Conservation (phyloP, 768 basidiomycete species). For the Phylloporus rhodoxanthus region DNA sequence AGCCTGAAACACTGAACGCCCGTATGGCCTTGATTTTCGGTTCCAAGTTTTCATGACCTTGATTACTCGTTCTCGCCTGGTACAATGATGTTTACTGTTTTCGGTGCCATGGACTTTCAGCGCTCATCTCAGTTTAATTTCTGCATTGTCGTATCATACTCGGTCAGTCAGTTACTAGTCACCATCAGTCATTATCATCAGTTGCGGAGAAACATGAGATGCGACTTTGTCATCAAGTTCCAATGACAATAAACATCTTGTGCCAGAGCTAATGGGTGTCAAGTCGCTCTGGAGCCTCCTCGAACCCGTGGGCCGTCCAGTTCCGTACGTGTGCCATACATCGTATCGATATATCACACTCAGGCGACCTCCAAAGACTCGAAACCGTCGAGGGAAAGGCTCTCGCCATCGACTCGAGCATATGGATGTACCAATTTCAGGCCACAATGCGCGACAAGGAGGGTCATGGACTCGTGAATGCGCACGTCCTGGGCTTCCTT, state of each 20-base stretch:
- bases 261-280: conserved; percentile 63
- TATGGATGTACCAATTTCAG: conserved; percentile 99
- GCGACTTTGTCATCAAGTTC: conserved; percentile 5
- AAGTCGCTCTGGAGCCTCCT: conserved; percentile 93
- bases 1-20: conserved; percentile 23
- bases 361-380: conserved; percentile 45
- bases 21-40: conserved; percentile 6
- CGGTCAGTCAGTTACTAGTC: neutral
- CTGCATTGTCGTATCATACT: conserved; percentile 14
- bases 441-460: conserved; percentile 99
- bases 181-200: neutral
- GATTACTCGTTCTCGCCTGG: conserved; percentile 12
- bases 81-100: conserved; percentile 13
- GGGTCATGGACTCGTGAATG: conserved; percentile 83
- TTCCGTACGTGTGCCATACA: conserved; percentile 54
- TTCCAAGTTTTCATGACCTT: conserved; percentile 8
- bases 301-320: conserved; percentile 88
- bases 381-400: conserved; percentile 94
- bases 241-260: neutral
- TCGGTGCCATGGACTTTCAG: conserved; percentile 10
- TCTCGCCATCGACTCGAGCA: conserved; percentile 97
- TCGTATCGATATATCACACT: neutral
- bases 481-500: conserved; percentile 87
- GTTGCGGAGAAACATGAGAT: conserved; percentile 1
- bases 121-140: conserved; percentile 16